These are phyloP conservation scores for Neoboletus brunneissimus DNA, from an alignment of 768 basidiomycete genomes.

Conservation along the genomic window DNA sequence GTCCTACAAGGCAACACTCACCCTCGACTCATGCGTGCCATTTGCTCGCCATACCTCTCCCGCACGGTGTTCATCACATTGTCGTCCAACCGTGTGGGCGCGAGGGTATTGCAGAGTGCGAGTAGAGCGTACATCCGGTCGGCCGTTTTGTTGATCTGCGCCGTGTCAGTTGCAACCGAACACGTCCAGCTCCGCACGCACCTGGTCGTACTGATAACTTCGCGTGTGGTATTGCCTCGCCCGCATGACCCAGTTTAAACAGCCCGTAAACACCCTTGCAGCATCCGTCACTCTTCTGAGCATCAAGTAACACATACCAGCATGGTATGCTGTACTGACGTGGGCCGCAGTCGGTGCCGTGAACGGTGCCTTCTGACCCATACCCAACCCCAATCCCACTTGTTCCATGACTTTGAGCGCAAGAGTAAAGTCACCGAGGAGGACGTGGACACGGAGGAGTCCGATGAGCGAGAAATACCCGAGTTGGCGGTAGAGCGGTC, in stretches of 20 bases:
- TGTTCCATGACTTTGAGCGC: slow-evolving; percentile 94
- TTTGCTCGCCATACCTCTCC: slow-evolving; percentile 92
- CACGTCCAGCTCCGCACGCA: slow-evolving; percentile 26
- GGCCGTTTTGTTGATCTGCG: slow-evolving; percentile 92
- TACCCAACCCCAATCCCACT: slow-evolving; percentile 87
- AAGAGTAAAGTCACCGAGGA: slow-evolving; percentile 93
- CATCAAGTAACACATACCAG: slow-evolving; percentile 96
- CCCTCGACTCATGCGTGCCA: slow-evolving; percentile 82
- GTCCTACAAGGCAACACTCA: slow-evolving; percentile 37
- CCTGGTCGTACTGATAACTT: slow-evolving; percentile 96
- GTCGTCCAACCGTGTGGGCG: slow-evolving; percentile 90
- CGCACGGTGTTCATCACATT: slow-evolving; percentile 91
- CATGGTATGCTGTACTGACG: slow-evolving; percentile 92
- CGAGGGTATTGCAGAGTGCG: slow-evolving; percentile 89
- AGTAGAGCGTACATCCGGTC: slow-evolving; percentile 98
- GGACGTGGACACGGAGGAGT: slow-evolving; percentile 90
- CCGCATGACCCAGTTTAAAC: slow-evolving; percentile 92
- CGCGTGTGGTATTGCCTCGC: slow-evolving; percentile 97
- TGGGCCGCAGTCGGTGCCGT: slow-evolving; percentile 96
- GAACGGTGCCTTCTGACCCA: slow-evolving; percentile 91
- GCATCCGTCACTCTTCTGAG: slow-evolving; percentile 94
- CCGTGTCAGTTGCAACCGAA: neutral
- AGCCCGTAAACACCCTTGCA: slow-evolving; percentile 87
- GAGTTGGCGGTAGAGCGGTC: slow-evolving; percentile 88
- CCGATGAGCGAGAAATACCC: slow-evolving; percentile 98